phyloP scores from a whole-genome alignment of 495 filamentous ascomycete genomes.

The Letharia columbiana region DNA sequence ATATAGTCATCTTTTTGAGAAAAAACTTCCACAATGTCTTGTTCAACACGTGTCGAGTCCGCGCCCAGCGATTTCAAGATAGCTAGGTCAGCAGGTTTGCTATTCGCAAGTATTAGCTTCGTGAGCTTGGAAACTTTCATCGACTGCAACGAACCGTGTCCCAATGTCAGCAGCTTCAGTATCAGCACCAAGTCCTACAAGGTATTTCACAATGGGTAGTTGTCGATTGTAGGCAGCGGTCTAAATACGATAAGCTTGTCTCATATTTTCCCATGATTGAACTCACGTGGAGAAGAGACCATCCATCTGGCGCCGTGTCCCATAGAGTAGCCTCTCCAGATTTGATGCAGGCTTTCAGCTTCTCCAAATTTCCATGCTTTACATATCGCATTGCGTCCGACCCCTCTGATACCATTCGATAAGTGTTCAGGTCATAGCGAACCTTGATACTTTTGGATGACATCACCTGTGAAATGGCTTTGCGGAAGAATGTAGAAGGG shows the following conservation, averaged over 20 bases:
- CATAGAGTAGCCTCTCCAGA: constrained; percentile 17
- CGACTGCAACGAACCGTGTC: constrained; percentile 7
- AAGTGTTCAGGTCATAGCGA: constrained; percentile 20
- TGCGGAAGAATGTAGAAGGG: constrained; percentile 11
- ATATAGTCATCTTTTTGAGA: constrained; percentile 19
- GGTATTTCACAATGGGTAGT: constrained; percentile 16
- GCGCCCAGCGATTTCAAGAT: constrained; percentile 14
- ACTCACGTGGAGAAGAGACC: constrained; percentile 21
- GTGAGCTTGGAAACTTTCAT: neutral
- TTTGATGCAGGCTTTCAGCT: constrained; percentile 10
- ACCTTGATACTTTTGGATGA: constrained; percentile 16
- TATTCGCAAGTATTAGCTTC: neutral
- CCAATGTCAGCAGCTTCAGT: constrained; percentile 16
- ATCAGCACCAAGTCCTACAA: constrained; percentile 12
- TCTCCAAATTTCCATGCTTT: constrained; percentile 17
- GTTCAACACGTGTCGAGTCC: constrained; percentile 11
- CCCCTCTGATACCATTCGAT: constrained; percentile 17
- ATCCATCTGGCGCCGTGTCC: constrained; percentile 20
- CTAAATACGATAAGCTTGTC: neutral
- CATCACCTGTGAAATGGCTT: constrained; percentile 15
- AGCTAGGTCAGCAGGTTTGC: constrained; percentile 17
- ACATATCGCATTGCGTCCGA: constrained; percentile 16
- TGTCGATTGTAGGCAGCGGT: constrained; percentile 16
- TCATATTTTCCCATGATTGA: neutral
- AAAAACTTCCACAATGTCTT: constrained; percentile 17